Base-by-base conservation (phyloP, 768 basidiomycete species). In the Grammothele lineata region DNA sequence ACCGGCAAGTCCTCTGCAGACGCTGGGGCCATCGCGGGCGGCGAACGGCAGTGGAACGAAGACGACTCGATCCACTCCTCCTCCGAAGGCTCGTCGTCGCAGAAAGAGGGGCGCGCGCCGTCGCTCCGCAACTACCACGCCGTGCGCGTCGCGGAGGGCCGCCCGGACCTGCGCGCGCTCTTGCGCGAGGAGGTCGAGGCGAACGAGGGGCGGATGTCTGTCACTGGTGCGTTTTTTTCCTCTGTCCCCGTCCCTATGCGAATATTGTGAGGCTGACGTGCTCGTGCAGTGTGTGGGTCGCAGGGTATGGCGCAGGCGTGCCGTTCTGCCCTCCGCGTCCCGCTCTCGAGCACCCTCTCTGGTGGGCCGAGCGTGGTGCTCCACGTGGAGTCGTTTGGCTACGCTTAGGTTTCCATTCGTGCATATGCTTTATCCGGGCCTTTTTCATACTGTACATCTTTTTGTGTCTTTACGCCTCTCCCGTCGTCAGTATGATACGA, bases 241-340 rank as follows among this genome's bases (percentile, higher is more conserved):
- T 19, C 37, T 9, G 17, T 11, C 4, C 4, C 9, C n/a, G n/a
- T n/a, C n/a, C 3, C 12, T 6, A 17, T 30, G 22, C 7, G 18
- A 11, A 11, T 6, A n/a, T n/a, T n/a, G n/a, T n/a, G n/a, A n/a
- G n/a, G 18, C 35, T 36, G n/a, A 38, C 25, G n/a, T 17, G 18
- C 2, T 8, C 14, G 11, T 25, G 43, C 14, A 81, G 78, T 79
- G 1, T 81, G 78, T 40, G 79, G 79, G 2, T 69, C 76, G 0
- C 64, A 65, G 19, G 60, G 63, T 3, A 48, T 80, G 10, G 61
- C 70, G 1, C 54, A 61, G 25, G 57, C 64, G 1, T 76, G 74
- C 17, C 68, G 72, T 4, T 43, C 51, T 0, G 71, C 72, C 1
- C 43, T 81, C 41, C 64, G 72, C 10, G 56, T 62, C 10, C 68